phyloP scores from a whole-genome alignment of 192 early-diverging fungal genomes.

The Coemansia sp. region DNA sequence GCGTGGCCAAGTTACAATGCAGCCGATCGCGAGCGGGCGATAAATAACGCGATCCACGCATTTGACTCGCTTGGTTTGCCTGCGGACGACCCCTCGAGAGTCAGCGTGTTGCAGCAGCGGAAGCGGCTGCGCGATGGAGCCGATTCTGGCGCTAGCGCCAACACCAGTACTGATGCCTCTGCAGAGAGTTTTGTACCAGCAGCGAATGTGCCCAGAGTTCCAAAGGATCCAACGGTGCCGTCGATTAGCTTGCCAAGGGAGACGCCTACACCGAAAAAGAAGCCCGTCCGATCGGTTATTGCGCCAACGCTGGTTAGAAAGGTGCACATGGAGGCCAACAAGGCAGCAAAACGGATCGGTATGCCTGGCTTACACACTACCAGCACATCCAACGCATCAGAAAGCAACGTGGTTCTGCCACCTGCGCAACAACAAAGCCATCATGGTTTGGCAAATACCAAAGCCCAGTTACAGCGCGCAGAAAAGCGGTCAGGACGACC shows the following conservation, averaged over 20 bases:
- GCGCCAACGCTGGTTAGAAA: slow-evolving; percentile 33
- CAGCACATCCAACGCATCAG: neutral
- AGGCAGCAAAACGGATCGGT: slow-evolving; percentile 8
- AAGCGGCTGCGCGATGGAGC: slow-evolving; percentile 10
- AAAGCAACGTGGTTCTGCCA: neutral
- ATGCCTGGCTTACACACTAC: neutral
- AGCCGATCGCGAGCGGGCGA: slow-evolving; percentile 36
- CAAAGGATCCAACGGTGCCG: slow-evolving; percentile 8
- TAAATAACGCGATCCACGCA: slow-evolving; percentile 49
- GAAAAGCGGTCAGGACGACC: slow-evolving; percentile 3
- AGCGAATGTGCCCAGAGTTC: neutral
- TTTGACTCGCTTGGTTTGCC: slow-evolving; percentile 56
- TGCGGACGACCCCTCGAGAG: slow-evolving; percentile 52
- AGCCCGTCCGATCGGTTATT: slow-evolving; percentile 31
- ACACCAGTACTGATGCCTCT: neutral
- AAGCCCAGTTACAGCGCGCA: neutral
- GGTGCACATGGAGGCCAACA: slow-evolving; percentile 9
- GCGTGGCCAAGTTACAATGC: slow-evolving; percentile 56
- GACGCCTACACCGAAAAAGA: slow-evolving; percentile 28
- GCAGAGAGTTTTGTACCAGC: neutral
- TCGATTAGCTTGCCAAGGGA: slow-evolving; percentile 17
- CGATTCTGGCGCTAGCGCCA: neutral
- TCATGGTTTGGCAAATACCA: neutral
- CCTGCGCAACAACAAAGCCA: slow-evolving; percentile 10
- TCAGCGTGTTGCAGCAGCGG: slow-evolving; percentile 14